These are phyloP conservation scores for Emmonsia crescens DNA, from an alignment of 2,329 filamentous ascomycete species.

Conservation along the genomic window DNA sequence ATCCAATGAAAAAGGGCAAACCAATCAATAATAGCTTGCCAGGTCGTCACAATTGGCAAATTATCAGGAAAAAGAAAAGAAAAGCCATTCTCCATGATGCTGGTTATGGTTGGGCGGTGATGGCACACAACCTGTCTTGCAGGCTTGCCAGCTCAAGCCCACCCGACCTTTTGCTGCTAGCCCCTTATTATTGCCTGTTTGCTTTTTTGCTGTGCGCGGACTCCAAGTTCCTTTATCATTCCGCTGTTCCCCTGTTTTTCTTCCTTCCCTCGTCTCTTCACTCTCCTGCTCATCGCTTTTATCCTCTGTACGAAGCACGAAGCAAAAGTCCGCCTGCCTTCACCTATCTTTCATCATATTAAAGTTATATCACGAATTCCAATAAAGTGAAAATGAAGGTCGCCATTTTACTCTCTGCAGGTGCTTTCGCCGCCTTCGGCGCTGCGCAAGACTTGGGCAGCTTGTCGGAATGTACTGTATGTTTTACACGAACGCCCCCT, in stretches of 20 bases:
- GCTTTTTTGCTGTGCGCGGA: background rate
- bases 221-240: background rate
- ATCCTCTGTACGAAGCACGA: background rate
- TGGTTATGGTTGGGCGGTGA: background rate
- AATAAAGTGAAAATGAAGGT: slow-evolving; percentile 19
- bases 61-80: background rate
- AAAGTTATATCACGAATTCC: background rate
- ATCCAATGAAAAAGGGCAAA: background rate
- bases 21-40: background rate
- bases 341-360: background rate
- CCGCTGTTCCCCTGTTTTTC: background rate
- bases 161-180: background rate
- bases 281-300: background rate
- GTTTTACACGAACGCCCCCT: slow-evolving; percentile 2
- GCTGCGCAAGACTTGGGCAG: slow-evolving; percentile 14
- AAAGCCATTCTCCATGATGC: background rate
- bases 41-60: background rate
- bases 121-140: background rate
- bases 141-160: background rate
- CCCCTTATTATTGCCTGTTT: background rate
- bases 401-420: slow-evolving; percentile 14
- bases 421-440: slow-evolving; percentile 13
- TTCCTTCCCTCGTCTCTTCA: background rate
- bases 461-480: slow-evolving; percentile 20
- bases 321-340: background rate